Percentiles rank a stretch among this genome's conserved stretches.
phyloP scores from a whole-genome alignment of 2,329 filamentous ascomycete species.

The Trichoderma brevicompactum region DNA sequence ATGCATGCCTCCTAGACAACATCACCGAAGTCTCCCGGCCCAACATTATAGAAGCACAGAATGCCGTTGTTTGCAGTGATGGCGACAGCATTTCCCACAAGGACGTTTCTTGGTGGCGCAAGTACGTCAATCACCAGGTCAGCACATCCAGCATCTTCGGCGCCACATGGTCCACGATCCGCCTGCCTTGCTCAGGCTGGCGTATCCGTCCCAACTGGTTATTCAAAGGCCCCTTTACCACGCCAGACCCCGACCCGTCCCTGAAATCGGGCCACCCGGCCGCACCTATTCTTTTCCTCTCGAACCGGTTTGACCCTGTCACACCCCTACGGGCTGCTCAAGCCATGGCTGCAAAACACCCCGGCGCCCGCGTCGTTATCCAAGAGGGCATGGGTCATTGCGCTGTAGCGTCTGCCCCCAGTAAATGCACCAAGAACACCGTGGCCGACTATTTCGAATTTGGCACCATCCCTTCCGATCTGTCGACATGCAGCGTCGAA shows the following conservation, averaged over 20 bases:
- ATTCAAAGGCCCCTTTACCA: slow-evolving; percentile 45
- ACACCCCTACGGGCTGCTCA: slow-evolving; percentile 49
- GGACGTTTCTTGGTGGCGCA: slow-evolving; percentile 36
- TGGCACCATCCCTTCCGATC: slow-evolving; percentile 36
- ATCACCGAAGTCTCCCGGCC: background rate
- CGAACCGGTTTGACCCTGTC: slow-evolving; percentile 50
- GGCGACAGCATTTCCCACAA: slow-evolving; percentile 36
- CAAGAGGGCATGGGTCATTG: slow-evolving; percentile 41
- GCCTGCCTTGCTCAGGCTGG: slow-evolving; percentile 48
- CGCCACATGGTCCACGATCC: slow-evolving; percentile 42
- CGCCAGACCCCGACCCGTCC: slow-evolving; percentile 35
- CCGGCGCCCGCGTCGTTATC: slow-evolving; percentile 38
- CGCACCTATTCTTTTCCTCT: slow-evolving; percentile 51
- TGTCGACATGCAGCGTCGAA: slow-evolving; percentile 24
- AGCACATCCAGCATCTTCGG: slow-evolving; percentile 41
- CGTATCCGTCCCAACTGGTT: slow-evolving; percentile 45
- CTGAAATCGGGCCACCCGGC: slow-evolving; percentile 41
- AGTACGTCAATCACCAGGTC: slow-evolving; percentile 39
- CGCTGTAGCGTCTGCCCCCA: slow-evolving; percentile 29
- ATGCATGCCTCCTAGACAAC: slow-evolving; percentile 31
- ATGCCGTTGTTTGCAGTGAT: slow-evolving; percentile 44
- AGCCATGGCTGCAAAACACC: slow-evolving; percentile 36
- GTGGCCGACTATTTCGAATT: slow-evolving; percentile 40
- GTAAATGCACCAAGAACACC: slow-evolving; percentile 32
- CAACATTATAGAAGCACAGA: slow-evolving; percentile 32